A percentile compares a stretch with the other conserved stretches of the same genome.
phyloP scores from a whole-genome alignment of 495 filamentous ascomycete species.

The Penicillium lividum region DNA sequence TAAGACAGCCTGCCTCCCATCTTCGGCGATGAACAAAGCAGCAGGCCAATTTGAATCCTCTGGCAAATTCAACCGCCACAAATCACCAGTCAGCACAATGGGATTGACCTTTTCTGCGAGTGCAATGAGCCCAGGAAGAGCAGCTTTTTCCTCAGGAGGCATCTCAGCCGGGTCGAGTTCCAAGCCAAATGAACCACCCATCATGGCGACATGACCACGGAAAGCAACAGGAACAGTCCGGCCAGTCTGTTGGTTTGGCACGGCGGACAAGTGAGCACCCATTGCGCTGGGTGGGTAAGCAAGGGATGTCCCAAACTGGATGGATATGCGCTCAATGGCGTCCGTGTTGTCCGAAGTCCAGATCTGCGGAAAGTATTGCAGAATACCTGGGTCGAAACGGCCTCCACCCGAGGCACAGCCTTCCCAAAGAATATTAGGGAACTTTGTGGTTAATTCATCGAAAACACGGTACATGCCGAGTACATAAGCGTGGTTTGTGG shows the following conservation, averaged over 20 bases:
- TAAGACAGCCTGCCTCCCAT: conserved; percentile 42
- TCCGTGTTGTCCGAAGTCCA: conserved; percentile 63
- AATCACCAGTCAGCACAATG: conserved; percentile 49
- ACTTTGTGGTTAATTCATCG: conserved; percentile 50
- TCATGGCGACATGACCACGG: conserved; percentile 57
- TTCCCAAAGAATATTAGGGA: conserved; percentile 58
- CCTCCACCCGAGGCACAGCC: conserved; percentile 58
- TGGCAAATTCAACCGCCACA: conserved; percentile 52
- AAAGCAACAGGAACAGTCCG: conserved; percentile 50
- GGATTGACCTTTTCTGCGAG: conserved; percentile 52
- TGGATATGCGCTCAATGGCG: conserved; percentile 51
- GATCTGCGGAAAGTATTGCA: conserved; percentile 59
- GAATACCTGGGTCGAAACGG: conserved; percentile 54
- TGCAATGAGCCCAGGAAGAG: conserved; percentile 46
- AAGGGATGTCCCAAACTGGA: conserved; percentile 56
- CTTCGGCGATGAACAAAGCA: conserved; percentile 50
- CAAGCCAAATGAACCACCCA: conserved; percentile 57
- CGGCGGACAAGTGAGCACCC: conserved; percentile 56
- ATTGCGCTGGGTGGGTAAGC: conserved; percentile 56
- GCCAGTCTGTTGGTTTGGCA: conserved; percentile 53
- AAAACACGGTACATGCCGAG: conserved; percentile 57
- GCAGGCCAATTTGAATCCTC: conserved; percentile 58
- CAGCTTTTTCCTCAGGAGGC: conserved; percentile 41
- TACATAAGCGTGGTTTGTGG: conserved; percentile 53
- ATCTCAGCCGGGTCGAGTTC: conserved; percentile 51